Conservation (phyloP, 192 early-diverging fungal genomes). For the Coemansia sp. region DNA sequence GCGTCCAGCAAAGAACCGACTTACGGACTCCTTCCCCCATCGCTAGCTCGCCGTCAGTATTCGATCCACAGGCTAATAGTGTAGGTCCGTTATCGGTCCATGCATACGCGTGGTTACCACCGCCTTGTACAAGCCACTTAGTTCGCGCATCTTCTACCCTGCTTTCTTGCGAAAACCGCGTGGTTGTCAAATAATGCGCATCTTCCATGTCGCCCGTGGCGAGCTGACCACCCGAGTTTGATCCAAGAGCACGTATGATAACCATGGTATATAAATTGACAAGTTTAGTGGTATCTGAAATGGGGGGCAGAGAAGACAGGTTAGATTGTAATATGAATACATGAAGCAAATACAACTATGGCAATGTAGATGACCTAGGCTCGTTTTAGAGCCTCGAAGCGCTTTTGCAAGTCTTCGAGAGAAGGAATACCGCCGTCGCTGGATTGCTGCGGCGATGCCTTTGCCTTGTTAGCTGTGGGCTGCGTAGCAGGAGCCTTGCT, state of each 20-base stretch:
- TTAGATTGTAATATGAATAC: neutral
- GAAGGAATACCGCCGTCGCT: slow-evolving; percentile 54
- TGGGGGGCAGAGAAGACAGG: neutral
- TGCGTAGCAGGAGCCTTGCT: neutral
- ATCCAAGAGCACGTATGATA: slow-evolving; percentile 32
- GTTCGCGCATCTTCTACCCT: neutral
- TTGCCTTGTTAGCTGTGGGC: slow-evolving; percentile 6
- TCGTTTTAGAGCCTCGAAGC: slow-evolving; percentile 74
- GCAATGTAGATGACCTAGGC: slow-evolving; percentile 10
- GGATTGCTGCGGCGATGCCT: slow-evolving; percentile 9
- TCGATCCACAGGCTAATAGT: slow-evolving; percentile 32
- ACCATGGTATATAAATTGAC: slow-evolving; percentile 11
- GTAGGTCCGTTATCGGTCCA: slow-evolving; percentile 18
- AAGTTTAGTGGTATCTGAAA: neutral
- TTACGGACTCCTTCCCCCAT: neutral
- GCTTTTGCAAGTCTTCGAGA: slow-evolving; percentile 72
- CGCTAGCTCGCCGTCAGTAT: slow-evolving; percentile 40
- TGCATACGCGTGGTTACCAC: slow-evolving; percentile 49
- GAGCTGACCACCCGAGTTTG: slow-evolving; percentile 52
- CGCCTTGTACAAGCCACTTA: slow-evolving; percentile 24
- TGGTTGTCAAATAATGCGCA: slow-evolving; percentile 9
- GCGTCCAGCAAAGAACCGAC: slow-evolving; percentile 16
- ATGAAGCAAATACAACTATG: slow-evolving; percentile 10
- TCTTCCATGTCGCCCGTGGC: slow-evolving; percentile 35
- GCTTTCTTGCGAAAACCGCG: neutral